Evolutionary conservation across 306 rosid species (phyloP).

Genomic region (Erythrophleum fordii): DNA sequence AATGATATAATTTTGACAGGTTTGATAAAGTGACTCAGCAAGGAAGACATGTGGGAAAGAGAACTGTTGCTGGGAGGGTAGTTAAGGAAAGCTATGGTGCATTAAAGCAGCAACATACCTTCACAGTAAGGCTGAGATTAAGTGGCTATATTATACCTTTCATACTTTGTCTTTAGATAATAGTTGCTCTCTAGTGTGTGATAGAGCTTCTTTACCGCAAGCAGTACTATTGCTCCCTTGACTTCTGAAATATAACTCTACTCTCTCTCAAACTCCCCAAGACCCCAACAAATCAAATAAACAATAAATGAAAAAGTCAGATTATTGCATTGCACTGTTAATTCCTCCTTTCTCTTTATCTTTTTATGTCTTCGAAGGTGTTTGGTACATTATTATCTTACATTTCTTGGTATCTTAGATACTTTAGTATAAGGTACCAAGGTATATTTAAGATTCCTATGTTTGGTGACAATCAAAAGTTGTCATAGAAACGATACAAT

Average conservation of each 20-base stretch:
- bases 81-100: constrained; percentile 87
- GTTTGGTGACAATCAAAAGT: not conserved
- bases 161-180: constrained; percentile 25
- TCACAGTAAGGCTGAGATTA: constrained; percentile 61
- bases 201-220: constrained; percentile 3
- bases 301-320: not conserved
- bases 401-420: not conserved
- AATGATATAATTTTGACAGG: constrained; percentile 46
- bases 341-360: not conserved
- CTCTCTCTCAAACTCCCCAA: not conserved
- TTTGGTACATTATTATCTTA: not conserved
- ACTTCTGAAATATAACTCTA: not conserved
- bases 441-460: not conserved
- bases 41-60: constrained; percentile 64
- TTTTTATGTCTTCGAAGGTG: not conserved
- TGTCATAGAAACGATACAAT: not conserved
- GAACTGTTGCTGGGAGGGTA: constrained; percentile 80
- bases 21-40: constrained; percentile 66
- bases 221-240: constrained; percentile 26
- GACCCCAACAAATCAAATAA: not conserved
- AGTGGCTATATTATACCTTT: constrained; percentile 11
- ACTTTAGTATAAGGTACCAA: not conserved
- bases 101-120: constrained; percentile 80
- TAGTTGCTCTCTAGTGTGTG: constrained; percentile 16
- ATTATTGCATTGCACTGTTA: not conserved